phyloP scores from a whole-genome alignment of 371 early-diverging fungal genomes.

The Saksenaea vasiformis region DNA sequence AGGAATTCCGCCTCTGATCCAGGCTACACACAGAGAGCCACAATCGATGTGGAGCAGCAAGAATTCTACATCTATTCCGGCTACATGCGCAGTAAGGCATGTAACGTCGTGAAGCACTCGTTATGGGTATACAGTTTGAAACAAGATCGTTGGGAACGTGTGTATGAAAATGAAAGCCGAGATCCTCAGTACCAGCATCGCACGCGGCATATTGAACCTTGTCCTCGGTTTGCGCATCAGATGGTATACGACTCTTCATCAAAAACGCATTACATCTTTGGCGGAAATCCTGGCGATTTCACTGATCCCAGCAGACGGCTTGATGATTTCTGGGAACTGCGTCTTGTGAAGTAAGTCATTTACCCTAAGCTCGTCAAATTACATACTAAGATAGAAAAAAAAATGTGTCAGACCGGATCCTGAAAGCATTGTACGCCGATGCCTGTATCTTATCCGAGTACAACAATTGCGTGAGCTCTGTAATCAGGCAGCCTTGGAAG shows the following conservation, averaged over 20 bases:
- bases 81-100: conserved; percentile 47
- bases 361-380: neutral
- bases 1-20: conserved; percentile 75
- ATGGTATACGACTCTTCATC: conserved; percentile 71
- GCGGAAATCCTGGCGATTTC: conserved; percentile 85
- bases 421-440: conserved; percentile 58
- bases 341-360: conserved; percentile 59
- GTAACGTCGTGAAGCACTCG: conserved; percentile 65
- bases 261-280: conserved; percentile 78
- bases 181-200: conserved; percentile 43
- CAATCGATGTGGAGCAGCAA: conserved; percentile 71
- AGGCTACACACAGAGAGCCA: conserved; percentile 86
- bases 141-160: conserved; percentile 71
- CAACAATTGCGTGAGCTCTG: conserved; percentile 75
- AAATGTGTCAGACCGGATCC: conserved; percentile 55
- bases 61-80: conserved; percentile 88
- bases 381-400: neutral
- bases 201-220: conserved; percentile 63
- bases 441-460: conserved; percentile 64
- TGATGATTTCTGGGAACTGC: conserved; percentile 87
- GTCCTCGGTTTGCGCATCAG: conserved; percentile 88
- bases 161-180: conserved; percentile 70
- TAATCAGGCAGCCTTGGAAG: conserved; percentile 3
- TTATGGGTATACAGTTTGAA: conserved; percentile 77
- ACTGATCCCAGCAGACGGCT: conserved; percentile 54